Conservation (phyloP, 345 rosid species). For the Sisymbrium altissimum region DNA sequence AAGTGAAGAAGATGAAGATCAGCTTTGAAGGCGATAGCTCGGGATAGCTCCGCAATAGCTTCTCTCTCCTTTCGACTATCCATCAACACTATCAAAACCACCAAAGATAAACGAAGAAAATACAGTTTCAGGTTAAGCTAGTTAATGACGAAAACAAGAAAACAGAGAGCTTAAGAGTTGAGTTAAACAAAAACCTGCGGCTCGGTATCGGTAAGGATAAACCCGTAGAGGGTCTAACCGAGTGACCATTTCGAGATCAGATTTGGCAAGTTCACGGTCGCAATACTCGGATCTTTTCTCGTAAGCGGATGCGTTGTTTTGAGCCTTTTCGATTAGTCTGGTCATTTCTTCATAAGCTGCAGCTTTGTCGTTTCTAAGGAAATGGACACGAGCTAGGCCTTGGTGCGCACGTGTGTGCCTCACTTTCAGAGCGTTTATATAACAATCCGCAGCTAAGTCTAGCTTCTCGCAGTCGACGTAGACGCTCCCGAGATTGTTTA, state of each 20-base stretch:
- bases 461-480: slow-evolving; percentile 66
- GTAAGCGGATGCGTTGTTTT: slow-evolving; percentile 89
- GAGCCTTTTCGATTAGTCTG: slow-evolving; percentile 76
- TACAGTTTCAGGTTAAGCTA: neutral
- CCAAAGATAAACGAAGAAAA: neutral
- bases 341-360: slow-evolving; percentile 94
- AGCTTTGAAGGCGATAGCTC: slow-evolving; percentile 86
- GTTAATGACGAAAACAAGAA: too few species aligned
- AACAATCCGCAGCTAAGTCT: slow-evolving; percentile 92
- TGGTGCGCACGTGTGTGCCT: slow-evolving; percentile 97
- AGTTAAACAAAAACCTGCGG: slow-evolving; percentile 66
- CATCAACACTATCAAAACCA: slow-evolving; percentile 67
- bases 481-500: slow-evolving; percentile 96
- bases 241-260: slow-evolving; percentile 93
- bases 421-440: slow-evolving; percentile 87
- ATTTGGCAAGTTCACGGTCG: slow-evolving; percentile 81
- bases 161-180: neutral
- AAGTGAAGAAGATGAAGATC: slow-evolving; percentile 93
- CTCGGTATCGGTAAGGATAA: slow-evolving; percentile 93
- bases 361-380: slow-evolving; percentile 63
- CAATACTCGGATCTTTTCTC: slow-evolving; percentile 98
- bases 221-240: slow-evolving; percentile 90
- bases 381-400: slow-evolving; percentile 95
- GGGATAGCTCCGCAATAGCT: slow-evolving; percentile 82
- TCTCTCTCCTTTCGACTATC: slow-evolving; percentile 81